Base-by-base conservation (phyloP, 2,329 filamentous ascomycete species). In the Phaeophleospora eucalypticola region DNA sequence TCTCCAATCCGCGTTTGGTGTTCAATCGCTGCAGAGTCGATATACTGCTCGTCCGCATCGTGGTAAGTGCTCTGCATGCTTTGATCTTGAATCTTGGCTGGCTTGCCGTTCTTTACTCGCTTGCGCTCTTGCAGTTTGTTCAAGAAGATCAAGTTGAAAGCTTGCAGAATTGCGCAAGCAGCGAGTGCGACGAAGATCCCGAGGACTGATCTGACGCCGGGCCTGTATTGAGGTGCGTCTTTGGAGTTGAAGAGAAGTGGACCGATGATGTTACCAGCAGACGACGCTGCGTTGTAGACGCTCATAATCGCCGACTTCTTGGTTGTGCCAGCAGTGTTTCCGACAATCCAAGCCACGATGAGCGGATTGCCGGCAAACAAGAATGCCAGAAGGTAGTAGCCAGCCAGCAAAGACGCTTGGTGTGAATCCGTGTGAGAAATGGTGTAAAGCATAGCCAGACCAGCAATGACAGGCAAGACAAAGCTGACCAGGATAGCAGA, bases 291-390 rank as follows among this genome's bases (percentile, higher is more conserved):
- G 55, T 83, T 82, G 69, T 79, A 86, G 0, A 84, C 66, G 0
- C 77, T 79, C 74, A 84, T 81, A 33, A 81, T 74, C 40, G 79
- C 72, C 0, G 80, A 81, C 59, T 83, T 83, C 65, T 87, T 86
- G 2, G 82, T 85, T 14, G 76, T 79, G 4, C 83, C 84, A 0
- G 74, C 83, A 0, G 81, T 85, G 62, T 87, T 87, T 6, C 77
- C 80, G 4, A 86, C 75, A 47, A 86, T 81, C 83, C 83, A 87
- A 0, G 79, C 76, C 0, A 86, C 78, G 19, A 84, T 77, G 8
- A 87, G 68, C 0, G 82, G 82, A 56, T 83, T 84, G 1, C 77
- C 79, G 1, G 80, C 81, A 51, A 81, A 86, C 7, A 86, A 68
- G 62, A 85, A 86, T 0, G 81, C 78, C 0, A 85, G 72, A 2